These are phyloP conservation scores for Lolium perenne DNA, from an alignment of 176 grass and related monocot genomes.

Conservation along the genomic window DNA sequence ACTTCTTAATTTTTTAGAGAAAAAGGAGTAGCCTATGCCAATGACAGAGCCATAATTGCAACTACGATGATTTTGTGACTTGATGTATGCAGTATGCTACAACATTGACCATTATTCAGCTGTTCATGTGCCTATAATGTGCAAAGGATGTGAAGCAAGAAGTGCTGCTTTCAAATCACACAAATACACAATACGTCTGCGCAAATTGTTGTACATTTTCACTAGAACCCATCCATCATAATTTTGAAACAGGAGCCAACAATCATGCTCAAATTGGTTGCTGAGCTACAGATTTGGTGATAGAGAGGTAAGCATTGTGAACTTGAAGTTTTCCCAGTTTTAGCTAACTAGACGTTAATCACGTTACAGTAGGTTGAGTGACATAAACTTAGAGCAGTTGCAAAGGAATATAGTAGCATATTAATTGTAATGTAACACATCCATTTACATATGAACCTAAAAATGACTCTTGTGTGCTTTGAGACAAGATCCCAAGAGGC, in stretches of 20 bases:
- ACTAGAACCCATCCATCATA: background rate
- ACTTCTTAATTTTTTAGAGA: background rate
- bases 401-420: background rate
- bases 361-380: background rate
- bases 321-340: background rate
- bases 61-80: background rate
- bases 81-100: background rate
- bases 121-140: background rate
- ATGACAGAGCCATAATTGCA: no score
- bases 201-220: background rate
- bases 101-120: background rate
- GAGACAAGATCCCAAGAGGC: background rate
- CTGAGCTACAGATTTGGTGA: background rate
- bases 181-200: background rate
- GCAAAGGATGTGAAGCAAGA: background rate
- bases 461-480: background rate
- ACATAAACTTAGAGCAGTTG: background rate
- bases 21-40: background rate
- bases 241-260: background rate
- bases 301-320: background rate
- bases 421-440: background rate
- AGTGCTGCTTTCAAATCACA: background rate
- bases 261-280: background rate
- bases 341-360: background rate
- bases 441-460: background rate